These are phyloP conservation scores for Neopestalotiopsis sp. DNA, from an alignment of 2,329 filamentous ascomycete species.

Conservation along the genomic window DNA sequence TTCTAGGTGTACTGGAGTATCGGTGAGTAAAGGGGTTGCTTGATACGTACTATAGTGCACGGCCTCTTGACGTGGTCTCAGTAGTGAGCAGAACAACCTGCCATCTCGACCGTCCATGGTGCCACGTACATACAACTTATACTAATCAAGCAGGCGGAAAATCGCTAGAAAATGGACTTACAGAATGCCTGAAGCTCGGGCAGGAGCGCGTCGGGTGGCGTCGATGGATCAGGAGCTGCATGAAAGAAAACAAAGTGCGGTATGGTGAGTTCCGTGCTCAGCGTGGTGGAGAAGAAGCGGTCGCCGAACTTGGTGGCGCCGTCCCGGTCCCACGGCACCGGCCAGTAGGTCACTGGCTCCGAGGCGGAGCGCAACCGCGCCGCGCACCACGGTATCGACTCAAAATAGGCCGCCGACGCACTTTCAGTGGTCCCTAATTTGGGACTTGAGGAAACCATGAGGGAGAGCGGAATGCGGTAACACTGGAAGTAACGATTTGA, in stretches of 20 bases:
- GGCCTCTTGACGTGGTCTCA: too few relatives aligned
- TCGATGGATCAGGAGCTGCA: not conserved
- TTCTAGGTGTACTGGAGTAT: slow-evolving; percentile 36
- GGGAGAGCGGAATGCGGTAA: too few relatives aligned
- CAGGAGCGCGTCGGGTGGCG: not conserved
- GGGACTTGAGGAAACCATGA: not conserved
- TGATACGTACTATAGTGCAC: too few relatives aligned
- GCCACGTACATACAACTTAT: too few relatives aligned
- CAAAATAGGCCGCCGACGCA: slow-evolving; percentile 28
- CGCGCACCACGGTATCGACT: slow-evolving; percentile 18
- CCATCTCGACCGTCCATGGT: too few relatives aligned
- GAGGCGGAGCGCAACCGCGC: not conserved
- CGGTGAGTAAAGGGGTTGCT: too few relatives aligned
- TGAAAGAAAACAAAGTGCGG: slow-evolving; percentile 5
- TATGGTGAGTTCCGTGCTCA: slow-evolving; percentile 18
- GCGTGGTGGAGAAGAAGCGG: slow-evolving; percentile 15
- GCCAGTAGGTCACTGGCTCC: not conserved
- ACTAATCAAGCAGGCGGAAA: too few relatives aligned
- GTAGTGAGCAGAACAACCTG: too few relatives aligned
- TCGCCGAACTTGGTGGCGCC: not conserved
- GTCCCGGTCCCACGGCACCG: not conserved
- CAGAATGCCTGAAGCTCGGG: slow-evolving; percentile 1
- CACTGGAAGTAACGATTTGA: not conserved
- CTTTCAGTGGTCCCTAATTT: not conserved
- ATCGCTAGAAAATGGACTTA: not conserved